Conservation (phyloP, 768 basidiomycete genomes). For the Pulveroboletus sp. region DNA sequence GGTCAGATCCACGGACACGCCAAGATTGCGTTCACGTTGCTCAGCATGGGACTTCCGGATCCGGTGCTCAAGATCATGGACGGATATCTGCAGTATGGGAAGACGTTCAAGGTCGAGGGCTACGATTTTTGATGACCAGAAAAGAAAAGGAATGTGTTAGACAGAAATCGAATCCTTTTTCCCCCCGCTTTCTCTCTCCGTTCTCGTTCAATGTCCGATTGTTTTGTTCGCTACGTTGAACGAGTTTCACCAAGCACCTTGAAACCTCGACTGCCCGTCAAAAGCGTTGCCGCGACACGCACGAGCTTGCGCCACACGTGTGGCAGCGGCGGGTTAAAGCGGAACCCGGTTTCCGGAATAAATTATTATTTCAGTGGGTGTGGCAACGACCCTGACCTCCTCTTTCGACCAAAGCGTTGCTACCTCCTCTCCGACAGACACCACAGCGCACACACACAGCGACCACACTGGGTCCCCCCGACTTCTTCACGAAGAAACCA, state of each 20-base stretch:
- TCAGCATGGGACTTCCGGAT: slow-evolving; percentile 93
- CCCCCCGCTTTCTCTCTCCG: not conserved
- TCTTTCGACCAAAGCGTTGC: not conserved
- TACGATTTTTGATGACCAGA: slow-evolving; percentile 54
- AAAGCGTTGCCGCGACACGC: too few species aligned
- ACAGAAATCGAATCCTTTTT: not conserved
- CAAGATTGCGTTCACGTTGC: slow-evolving; percentile 88
- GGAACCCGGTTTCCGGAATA: not conserved
- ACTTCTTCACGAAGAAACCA: not conserved
- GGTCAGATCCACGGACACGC: slow-evolving; percentile 89
- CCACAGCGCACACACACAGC: not conserved
- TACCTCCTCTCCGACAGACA: not conserved
- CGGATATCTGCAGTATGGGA: slow-evolving; percentile 83
- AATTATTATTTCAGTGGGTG: not conserved
- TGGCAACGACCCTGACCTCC: not conserved
- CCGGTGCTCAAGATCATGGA: slow-evolving; percentile 91
- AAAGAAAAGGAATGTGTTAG: not conserved
- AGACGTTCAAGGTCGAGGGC: slow-evolving; percentile 83
- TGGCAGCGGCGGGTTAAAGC: not conserved
- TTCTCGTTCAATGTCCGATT: not conserved
- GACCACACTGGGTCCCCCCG: not conserved
- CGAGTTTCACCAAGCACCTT: too few species aligned
- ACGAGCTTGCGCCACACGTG: not conserved
- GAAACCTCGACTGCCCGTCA: too few species aligned
- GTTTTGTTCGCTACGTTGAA: not conserved